Base-by-base conservation (phyloP, 2,329 filamentous ascomycete species). In the Trichoderma sp. region DNA sequence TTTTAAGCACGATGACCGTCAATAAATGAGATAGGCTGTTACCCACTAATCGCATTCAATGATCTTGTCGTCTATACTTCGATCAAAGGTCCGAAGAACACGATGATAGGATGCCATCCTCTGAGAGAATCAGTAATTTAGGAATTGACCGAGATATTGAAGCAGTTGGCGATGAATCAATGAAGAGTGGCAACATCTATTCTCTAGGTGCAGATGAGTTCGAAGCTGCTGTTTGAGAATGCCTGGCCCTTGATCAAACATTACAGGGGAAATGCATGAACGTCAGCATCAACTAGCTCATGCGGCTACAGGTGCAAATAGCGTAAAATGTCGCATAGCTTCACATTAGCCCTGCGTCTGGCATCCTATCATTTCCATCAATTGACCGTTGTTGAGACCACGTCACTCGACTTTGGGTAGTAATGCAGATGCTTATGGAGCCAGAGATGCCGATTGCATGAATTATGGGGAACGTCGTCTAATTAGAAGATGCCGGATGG, bases 101-200 rank as follows among this genome's bases (percentile, higher is more conserved):
- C 69, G 69, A 27, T 70, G 64, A 63, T 70, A 70, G 7, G 69
- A 70, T 31, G 69, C 64, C 69, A 70, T 70, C 40, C 2, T 61
- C 6, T 11, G 31, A 19, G 31, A n/a, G 7, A 21, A 16, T n/a
- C 14, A 2, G 4, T 21, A 49, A 1, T 33, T 47, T 1, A 21
- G 33, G 3, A 16, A 24, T 24, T 4, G 8, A 16, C n/a, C 14
- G 11, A 11, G 21, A 27, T 24, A 4, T 14, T n/a, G 24, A 29
- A 19, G 19, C 16, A 27, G 11, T 43, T 21, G 13, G 27, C 5
- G 21, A 21, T 33, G 6, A n/a, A 2, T 11, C 10, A 13, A 29
- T 19, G 14, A 5, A 19, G 53, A 35, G 8, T 7, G 19, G n/a
- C 24, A 4, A 8, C 33, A 35, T 11, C 33, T 13, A 24, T 19